These are phyloP conservation scores for Boeremia exigua DNA, from an alignment of 2,329 filamentous ascomycete genomes.

Conservation along the genomic window DNA sequence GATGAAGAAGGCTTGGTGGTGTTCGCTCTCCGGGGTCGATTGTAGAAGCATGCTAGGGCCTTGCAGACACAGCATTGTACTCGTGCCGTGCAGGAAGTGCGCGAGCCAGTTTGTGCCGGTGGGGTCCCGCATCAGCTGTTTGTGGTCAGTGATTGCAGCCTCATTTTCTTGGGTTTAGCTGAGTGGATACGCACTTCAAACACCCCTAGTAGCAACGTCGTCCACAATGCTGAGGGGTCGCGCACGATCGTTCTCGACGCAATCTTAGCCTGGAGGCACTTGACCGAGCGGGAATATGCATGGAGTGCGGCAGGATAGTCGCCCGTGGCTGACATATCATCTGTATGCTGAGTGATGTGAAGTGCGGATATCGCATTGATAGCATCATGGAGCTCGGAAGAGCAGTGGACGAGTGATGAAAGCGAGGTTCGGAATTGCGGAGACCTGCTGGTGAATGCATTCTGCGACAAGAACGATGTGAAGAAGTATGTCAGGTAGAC, in stretches of 20 bases:
- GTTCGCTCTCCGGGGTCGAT: conserved; percentile 2
- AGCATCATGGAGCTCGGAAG: conserved; percentile 26
- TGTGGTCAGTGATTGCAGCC: neutral
- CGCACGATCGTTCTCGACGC: conserved; percentile 12
- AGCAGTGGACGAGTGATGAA: conserved; percentile 14
- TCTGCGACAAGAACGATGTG: conserved; percentile 30
- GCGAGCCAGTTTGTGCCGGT: conserved; percentile 36
- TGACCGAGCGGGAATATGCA: conserved; percentile 28
- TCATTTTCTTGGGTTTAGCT: neutral
- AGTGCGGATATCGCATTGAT: conserved; percentile 27
- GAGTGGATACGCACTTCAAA: conserved; percentile 28
- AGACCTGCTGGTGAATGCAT: conserved; percentile 19
- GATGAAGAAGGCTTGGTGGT: conserved; percentile 33
- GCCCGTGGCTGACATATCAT: neutral
- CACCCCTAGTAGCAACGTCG: conserved; percentile 33
- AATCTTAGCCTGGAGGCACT: conserved; percentile 21
- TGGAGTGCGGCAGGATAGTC: conserved; percentile 18
- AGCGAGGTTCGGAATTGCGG: conserved; percentile 18
- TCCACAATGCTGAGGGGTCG: conserved; percentile 32
- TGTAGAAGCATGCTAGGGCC: conserved; percentile 17
- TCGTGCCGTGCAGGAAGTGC: conserved; percentile 38
- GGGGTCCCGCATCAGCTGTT: conserved; percentile 35
- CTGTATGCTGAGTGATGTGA: conserved; percentile 10
- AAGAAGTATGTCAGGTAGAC: conserved; percentile 31
- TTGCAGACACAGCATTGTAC: conserved; percentile 31